Evolutionary conservation across 176 grass and related monocot genomes (phyloP), one percentile per base, ranked within the genome.

Genomic region (Musa schizocarpa): DNA sequence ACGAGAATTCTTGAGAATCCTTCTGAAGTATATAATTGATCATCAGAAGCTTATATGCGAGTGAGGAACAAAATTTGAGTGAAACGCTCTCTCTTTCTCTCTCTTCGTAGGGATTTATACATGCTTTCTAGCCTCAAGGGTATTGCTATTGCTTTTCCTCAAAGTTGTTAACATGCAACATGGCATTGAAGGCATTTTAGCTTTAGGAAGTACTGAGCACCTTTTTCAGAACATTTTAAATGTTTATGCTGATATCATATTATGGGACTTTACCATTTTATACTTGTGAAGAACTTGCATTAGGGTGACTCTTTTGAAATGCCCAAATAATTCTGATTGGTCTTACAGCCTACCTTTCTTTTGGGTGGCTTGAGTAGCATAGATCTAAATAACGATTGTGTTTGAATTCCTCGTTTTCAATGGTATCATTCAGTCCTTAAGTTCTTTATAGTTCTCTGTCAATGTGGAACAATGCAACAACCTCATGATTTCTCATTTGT

Each of bases 21-120:
- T 99, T 78, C 81, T 99, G 19, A 99, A 99, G 82, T 99, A 94
- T 82, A 99, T 99, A 82, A 89, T 99, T 87, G 90, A 99, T 76
- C 86, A 99, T 86, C 95, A 99, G 74, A 88, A 91, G 61, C 84
- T 94, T 68, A 99, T 99, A 88, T 99, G 95, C 95, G 84, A 99
- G 95, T 99, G 86, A 87, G 86, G 19, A 79, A 26, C 19, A 80
- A 80, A 75, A 75, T 71, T 54, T 13, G 75, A 70, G 48, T 75
- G 23, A 50, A 20, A 59, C 14, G 22, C 25, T 76, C 62, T 68
- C 65, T 69, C 55, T 8, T 72, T 62, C 20, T 26, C 13, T 50
- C 10, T 48, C 1, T 52, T 70, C 2, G 0, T n/a, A 50, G 34
- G 6, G 27, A 19, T 19, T 50, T 51, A n/a, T 70, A 4, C 68